Percentiles rank a stretch among this genome's conserved stretches.
phyloP scores from a whole-genome alignment of 169 alveolate genomes.

The Cryptosporidium ryanae region DNA sequence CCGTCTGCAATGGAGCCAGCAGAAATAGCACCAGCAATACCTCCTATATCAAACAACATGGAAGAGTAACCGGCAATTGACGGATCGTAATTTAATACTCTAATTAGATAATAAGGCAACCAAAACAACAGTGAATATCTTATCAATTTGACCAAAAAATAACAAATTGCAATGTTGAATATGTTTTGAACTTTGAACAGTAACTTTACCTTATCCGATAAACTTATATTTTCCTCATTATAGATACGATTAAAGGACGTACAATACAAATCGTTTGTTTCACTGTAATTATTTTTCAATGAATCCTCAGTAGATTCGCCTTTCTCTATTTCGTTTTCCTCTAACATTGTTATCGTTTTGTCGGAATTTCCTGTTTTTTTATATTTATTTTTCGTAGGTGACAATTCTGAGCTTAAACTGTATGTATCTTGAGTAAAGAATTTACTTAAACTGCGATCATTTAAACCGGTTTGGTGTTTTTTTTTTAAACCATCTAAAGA shows the following conservation, averaged over 20 bases:
- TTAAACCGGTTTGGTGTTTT: too few species aligned
- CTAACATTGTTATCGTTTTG: background rate
- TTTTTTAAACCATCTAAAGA: too few species aligned
- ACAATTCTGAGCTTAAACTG: constrained; percentile 7
- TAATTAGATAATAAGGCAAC: constrained; percentile 79
- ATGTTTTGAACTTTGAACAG: constrained; percentile 34
- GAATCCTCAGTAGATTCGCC: background rate
- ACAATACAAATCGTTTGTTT: background rate
- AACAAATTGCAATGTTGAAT: constrained; percentile 66
- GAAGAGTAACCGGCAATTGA: constrained; percentile 78
- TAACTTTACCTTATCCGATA: background rate
- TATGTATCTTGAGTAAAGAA: background rate
- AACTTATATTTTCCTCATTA: constrained; percentile 1
- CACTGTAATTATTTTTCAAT: background rate
- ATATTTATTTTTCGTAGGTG: constrained; percentile 51
- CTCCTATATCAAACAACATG: constrained; percentile 79
- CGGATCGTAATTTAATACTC: constrained; percentile 64
- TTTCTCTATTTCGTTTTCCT: too few species aligned
- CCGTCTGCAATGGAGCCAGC: constrained; percentile 76
- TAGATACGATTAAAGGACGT: constrained; percentile 14
- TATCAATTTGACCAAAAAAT: constrained; percentile 78
- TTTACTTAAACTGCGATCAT: background rate
- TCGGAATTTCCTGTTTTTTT: background rate
- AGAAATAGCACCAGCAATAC: constrained; percentile 78
- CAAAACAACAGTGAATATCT: constrained; percentile 79